Percentiles rank a stretch among this genome's conserved stretches.
These are phyloP conservation scores for Lasiosphaeria hispida DNA, from an alignment of 495 filamentous ascomycete species.

Conservation along the genomic window DNA sequence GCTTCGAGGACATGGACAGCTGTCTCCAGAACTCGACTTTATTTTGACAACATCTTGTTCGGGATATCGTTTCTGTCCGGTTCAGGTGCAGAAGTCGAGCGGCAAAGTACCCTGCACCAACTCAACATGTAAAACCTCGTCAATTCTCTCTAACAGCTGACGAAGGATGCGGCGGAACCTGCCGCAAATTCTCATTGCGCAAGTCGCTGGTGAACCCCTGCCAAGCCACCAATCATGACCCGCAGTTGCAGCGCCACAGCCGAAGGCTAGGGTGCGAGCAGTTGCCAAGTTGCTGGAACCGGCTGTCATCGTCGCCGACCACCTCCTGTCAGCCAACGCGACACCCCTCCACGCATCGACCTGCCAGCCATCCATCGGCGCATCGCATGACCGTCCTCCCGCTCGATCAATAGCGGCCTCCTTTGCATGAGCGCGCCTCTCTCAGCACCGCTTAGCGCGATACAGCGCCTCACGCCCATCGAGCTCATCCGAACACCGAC, in stretches of 20 bases:
- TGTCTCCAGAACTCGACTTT: no score
- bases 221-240: conserved; percentile 11
- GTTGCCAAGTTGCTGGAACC: neutral
- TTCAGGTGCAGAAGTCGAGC: no score
- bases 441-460: conserved; percentile 9
- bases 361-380: neutral
- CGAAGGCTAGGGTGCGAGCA: neutral
- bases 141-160: neutral
- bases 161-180: neutral
- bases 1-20: no score
- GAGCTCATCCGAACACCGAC: neutral
- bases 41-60: no score
- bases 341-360: neutral
- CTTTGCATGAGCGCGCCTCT: neutral
- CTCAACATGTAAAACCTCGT: no score
- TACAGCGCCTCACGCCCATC: conserved; percentile 7
- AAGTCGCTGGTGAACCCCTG: neutral
- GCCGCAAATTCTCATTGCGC: neutral
- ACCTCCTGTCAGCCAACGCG: neutral
- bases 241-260: neutral
- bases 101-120: no score
- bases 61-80: no score
- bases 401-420: neutral
- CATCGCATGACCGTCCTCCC: neutral
- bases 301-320: neutral